Percentiles rank a stretch among this genome's conserved stretches.
phyloP scores from a whole-genome alignment of 164 flowering plant species.

The Stephania cephalantha region DNA sequence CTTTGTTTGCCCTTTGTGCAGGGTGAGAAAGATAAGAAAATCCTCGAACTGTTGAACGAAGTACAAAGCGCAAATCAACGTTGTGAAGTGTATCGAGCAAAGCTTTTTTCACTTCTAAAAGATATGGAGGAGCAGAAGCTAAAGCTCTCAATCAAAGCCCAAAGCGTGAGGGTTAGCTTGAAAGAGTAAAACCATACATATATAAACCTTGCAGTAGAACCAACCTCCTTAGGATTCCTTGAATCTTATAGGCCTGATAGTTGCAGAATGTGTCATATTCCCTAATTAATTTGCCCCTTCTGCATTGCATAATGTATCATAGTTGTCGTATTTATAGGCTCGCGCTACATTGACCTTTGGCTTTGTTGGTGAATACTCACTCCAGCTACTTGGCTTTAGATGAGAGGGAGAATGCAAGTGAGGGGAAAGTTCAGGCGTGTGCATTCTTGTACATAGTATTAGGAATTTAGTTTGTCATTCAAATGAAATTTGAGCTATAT shows the following conservation, averaged over 20 bases:
- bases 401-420: neutral
- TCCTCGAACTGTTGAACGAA: constrained; percentile 43
- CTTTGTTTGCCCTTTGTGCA: neutral
- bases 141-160: constrained; percentile 60
- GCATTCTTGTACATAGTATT: neutral
- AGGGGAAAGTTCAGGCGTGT: neutral
- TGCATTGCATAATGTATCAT: neutral
- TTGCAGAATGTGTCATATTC: neutral
- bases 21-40: constrained; percentile 41
- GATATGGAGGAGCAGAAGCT: constrained; percentile 78
- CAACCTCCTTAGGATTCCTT: neutral
- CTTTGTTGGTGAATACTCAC: neutral
- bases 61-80: constrained; percentile 44
- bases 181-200: constrained; percentile 14
- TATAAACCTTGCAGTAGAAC: neutral
- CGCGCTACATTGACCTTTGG: neutral
- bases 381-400: neutral
- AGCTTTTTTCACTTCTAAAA: constrained; percentile 50
- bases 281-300: neutral
- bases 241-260: neutral
- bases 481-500: neutral
- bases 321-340: neutral
- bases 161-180: constrained; percentile 56
- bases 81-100: constrained; percentile 57
- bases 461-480: too few relatives aligned